phyloP scores from a whole-genome alignment of 257 asterid genomes.

The Capsicum baccatum region DNA sequence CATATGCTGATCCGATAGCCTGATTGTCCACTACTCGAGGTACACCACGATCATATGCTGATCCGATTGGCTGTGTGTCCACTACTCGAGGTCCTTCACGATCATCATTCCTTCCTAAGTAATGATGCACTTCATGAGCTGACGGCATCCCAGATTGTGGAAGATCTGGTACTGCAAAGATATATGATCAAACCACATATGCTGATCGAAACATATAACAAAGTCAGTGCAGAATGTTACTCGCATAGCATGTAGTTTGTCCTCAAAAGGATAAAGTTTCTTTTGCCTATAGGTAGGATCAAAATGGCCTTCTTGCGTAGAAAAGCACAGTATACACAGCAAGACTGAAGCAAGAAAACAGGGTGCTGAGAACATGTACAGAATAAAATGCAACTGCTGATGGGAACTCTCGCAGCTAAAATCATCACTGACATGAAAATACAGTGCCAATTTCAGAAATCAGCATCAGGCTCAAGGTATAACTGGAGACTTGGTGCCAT shows the following conservation, averaged over 20 bases:
- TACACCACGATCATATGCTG: slow-evolving; percentile 40
- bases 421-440: slow-evolving; percentile 15
- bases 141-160: slow-evolving; percentile 38
- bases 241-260: not conserved
- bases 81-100: slow-evolving; percentile 42
- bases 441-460: not conserved
- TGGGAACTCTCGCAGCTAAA: not conserved
- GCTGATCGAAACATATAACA: not conserved
- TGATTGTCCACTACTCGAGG: slow-evolving; percentile 45
- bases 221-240: not conserved
- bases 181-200: slow-evolving; percentile 22
- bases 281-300: not conserved
- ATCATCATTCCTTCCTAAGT: slow-evolving; percentile 43
- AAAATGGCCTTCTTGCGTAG: not conserved
- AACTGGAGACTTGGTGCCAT: slow-evolving; percentile 19
- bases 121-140: slow-evolving; percentile 43
- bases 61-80: slow-evolving; percentile 42
- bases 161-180: slow-evolving; percentile 35
- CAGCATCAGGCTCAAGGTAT: not conserved
- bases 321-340: slow-evolving; percentile 4
- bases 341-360: slow-evolving; percentile 12
- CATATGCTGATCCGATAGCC: slow-evolving; percentile 60
- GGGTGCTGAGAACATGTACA: not conserved
- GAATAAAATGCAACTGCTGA: slow-evolving; percentile 1
- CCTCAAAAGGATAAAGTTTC: slow-evolving; percentile 19